Conservation (phyloP, 2,329 filamentous ascomycete genomes). For the Aspergillus awamori region DNA sequence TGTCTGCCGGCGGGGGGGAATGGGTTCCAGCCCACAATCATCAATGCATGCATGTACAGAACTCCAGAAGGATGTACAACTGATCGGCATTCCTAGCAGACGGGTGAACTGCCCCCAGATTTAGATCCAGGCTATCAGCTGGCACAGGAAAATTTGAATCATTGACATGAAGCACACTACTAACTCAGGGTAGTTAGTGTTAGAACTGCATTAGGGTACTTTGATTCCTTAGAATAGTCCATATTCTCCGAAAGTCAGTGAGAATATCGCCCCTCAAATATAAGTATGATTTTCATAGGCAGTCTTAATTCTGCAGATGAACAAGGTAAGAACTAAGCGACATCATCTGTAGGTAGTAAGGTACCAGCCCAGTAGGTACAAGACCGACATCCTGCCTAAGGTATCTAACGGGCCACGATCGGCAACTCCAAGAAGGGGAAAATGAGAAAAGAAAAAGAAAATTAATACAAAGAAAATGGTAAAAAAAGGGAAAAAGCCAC, state of each 20-base stretch:
- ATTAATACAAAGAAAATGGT: too few relatives aligned
- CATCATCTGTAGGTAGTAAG: neutral
- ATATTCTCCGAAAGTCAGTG: too few relatives aligned
- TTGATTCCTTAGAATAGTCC: too few relatives aligned
- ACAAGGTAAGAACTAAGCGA: neutral
- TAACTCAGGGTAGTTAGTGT: too few relatives aligned
- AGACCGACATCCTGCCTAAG: too few relatives aligned
- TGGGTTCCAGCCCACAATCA: neutral
- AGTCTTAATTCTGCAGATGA: neutral
- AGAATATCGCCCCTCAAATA: neutral
- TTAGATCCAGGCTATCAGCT: conserved; percentile 2
- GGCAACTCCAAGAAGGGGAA: too few relatives aligned
- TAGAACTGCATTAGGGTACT: too few relatives aligned
- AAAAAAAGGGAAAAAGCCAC: neutral
- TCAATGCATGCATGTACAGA: conserved; percentile 8
- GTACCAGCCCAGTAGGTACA: neutral
- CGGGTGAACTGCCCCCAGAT: conserved; percentile 7
- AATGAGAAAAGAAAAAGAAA: too few relatives aligned
- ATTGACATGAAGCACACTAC: too few relatives aligned
- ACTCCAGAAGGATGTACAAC: conserved; percentile 6
- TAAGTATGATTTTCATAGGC: neutral
- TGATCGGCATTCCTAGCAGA: conserved; percentile 8
- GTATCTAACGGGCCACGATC: too few relatives aligned
- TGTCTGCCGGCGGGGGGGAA: neutral
- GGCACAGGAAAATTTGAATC: neutral